A percentile compares a stretch with the other conserved stretches of the same genome.
Evolutionary conservation across 164 flowering plant genomes (phyloP).

Genomic region (Chloranthus sessilifolius): DNA sequence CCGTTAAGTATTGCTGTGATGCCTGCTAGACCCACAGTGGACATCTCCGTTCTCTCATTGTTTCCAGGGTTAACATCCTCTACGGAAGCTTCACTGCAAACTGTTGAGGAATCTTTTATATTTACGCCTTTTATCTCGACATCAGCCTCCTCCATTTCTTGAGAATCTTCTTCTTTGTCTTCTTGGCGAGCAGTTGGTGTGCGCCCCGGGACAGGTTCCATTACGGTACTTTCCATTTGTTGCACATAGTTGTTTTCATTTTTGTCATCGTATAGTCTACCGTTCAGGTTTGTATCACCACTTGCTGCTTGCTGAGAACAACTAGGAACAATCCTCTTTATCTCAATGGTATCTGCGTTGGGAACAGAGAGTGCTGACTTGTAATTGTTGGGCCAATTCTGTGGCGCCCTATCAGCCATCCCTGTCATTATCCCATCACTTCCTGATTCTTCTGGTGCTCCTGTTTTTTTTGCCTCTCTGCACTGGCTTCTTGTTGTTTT

Average conservation of each 20-base stretch:
- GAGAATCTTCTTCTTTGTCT: constrained; percentile 2
- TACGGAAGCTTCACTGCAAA: constrained; percentile 10
- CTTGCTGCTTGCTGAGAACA: constrained; percentile 25
- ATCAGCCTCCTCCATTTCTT: constrained; percentile 18
- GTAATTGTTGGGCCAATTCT: constrained; percentile 12
- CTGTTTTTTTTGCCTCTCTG: constrained; percentile 21
- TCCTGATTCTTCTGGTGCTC: constrained; percentile 11
- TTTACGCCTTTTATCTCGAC: constrained; percentile 8
- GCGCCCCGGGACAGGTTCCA: constrained; percentile 14
- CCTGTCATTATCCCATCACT: constrained; percentile 12
- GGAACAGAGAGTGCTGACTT: constrained; percentile 16
- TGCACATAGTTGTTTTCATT: constrained; percentile 4
- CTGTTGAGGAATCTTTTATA: constrained; percentile 5
- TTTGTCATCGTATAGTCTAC: constrained; percentile 30
- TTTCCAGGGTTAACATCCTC: constrained; percentile 8
- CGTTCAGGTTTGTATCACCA: constrained; percentile 22
- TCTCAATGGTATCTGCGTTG: constrained; percentile 47
- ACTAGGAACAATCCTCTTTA: constrained; percentile 60
- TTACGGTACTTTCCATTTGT: constrained; percentile 18
- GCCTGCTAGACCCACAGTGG: constrained; percentile 7
- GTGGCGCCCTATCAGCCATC: constrained; percentile 10
- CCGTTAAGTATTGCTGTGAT: constrained; percentile 12
- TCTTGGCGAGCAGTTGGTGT: constrained; percentile 18
- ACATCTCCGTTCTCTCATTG: constrained; percentile 7
- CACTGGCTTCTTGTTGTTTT: constrained; percentile 29